Percentiles rank a stretch among this genome's conserved stretches.
These are phyloP conservation scores for Climacium dendroides DNA, from an alignment of 225 moss, liverwort and hornwort genomes.

Conservation along the genomic window DNA sequence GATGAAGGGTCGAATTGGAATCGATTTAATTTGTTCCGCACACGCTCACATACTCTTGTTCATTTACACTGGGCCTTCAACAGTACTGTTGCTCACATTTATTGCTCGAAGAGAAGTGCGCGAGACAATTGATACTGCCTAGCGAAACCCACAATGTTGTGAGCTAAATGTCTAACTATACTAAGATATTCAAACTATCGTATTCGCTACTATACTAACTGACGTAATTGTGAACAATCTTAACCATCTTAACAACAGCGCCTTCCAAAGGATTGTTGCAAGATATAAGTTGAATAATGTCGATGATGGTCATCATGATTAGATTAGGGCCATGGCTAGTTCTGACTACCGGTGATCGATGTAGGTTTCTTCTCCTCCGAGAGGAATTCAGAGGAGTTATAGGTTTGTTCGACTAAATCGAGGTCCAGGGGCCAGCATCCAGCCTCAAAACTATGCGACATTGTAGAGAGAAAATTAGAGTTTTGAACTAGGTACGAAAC, in stretches of 20 bases:
- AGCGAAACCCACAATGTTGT: background rate
- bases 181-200: background rate
- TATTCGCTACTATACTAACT: background rate
- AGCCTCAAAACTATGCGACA: background rate
- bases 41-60: background rate
- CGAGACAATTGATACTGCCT: background rate
- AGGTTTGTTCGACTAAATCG: background rate
- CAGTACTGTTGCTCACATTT: background rate
- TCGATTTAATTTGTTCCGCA: background rate
- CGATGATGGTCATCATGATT: background rate
- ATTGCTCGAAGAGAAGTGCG: background rate
- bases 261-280: background rate
- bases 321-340: background rate
- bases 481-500: background rate
- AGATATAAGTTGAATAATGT: background rate
- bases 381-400: background rate
- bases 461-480: background rate
- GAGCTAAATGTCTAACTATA: background rate
- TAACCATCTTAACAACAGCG: background rate
- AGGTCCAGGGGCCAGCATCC: background rate
- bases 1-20: background rate
- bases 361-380: background rate
- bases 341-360: background rate
- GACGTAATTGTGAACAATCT: background rate
- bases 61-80: too few relatives aligned